Evolutionary conservation across 306 rosid species (phyloP), one percentile per base, ranked within the genome.

Genomic region (Amphicarpaea edgeworthii): DNA sequence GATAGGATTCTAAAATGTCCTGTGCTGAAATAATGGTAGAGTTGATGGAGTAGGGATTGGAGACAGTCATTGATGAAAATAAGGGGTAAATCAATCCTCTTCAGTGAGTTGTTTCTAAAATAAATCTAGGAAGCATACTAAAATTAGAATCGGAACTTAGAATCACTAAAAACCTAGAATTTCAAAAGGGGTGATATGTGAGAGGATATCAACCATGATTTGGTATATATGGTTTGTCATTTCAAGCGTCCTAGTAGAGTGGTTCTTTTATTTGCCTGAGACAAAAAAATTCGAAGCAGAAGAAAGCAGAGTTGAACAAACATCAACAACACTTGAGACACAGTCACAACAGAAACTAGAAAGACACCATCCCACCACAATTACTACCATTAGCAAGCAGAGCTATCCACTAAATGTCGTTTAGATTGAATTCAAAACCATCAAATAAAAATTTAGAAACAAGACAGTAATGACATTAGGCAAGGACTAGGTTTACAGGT

Each of bases 361-460:
- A 38, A 70, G 32, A 63, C 50, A 70, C 30, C 65, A 70, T 26
- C 43, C 58, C 74, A 69, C 15, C 54, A 71, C 58, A 79, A 72
- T n/a, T 5, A 58, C 60, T 5, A 58, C 60, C 61, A 72, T 37
- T 40, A 68, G 37, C 70, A 38, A 38, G 46, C 67, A 75, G 70
- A 73, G 21, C 38, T 79, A 55, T 55, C 72, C 50, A 46, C 61
- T 65, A 64, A 53, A 59, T 61, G 68, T 80, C 42, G 5, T 74
- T 12, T 75, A 70, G 77, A 78, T 76, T 69, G 76, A 50, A 68
- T 58, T 78, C 68, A 81, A 70, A 83, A 73, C 75, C 77, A 75
- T 51, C 60, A 53, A 30, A 75, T 51, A 32, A 46, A 67, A 54
- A 77, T 72, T 30, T 19, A 59, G 55, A 65, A 28, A 76, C 42